Base-by-base conservation (phyloP, 2,329 filamentous ascomycete species). In the Aspergillus sp. region DNA sequence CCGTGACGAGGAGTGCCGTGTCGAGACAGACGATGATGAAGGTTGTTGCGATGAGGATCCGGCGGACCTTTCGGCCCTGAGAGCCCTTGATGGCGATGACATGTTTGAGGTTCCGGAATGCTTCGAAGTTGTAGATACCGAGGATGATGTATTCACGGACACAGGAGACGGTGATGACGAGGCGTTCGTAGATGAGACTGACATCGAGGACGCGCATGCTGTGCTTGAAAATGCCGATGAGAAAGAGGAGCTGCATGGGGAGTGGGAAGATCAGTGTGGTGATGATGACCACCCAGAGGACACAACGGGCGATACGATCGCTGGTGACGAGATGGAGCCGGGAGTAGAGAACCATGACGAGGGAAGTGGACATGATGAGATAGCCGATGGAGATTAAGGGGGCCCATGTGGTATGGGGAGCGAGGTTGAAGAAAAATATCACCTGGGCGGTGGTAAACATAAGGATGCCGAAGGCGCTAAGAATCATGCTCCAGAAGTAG, bases 291-390 rank as follows among this genome's bases (percentile, higher is more conserved):
- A 88, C 83, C 60, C 71, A 79, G 0, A 86, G 76, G 0, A 85
- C 79, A 45, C 76, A 75, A 18, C 78, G 79, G 2, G 87, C 72
- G 2, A 82, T 67, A 0, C 67, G 71, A 3, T 73, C 73, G 49
- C 81, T 83, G 1, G 84, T 75, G 18, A 88, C 78, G 9, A 88
- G 75, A 65, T 87, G 85, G 1, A 88, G 78, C 6, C 86, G 80
- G 0, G 85, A 87, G 75, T 85, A 88, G 1, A 88, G 76, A 0
- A 88, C 85, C n/a, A 87, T 65, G 0, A 82, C 83, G 67, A 87
- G 84, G 2, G 85, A 85, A 2, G 85, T 85, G 1, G 88, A 81
- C 83, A 87, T 86, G 6, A 77, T 65, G 63, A 82, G 82, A 79
- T 85, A 84, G 11, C 84, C 85, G 59, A 87, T 65, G 6, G 77